These are phyloP conservation scores for Exophiala sp. DNA, from an alignment of 2,329 filamentous ascomycete species.

Conservation along the genomic window DNA sequence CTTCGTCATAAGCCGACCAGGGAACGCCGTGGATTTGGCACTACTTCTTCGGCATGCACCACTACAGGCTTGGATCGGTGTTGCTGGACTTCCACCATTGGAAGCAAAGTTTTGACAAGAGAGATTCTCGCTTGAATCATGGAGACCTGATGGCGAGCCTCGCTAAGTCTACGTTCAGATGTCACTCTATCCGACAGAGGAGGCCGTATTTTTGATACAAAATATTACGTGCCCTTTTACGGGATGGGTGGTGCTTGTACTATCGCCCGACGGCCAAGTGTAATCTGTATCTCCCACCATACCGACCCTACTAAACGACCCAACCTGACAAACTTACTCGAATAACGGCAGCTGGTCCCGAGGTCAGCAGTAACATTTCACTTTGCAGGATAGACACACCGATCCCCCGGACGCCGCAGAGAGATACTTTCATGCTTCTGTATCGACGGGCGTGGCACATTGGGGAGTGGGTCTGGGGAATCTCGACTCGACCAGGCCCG, in stretches of 20 bases:
- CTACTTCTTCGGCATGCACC: too few species aligned
- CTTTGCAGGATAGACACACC: constrained; percentile 44
- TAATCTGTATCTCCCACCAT: not conserved
- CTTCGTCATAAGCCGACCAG: too few species aligned
- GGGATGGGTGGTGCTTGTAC: not conserved
- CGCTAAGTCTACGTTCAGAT: not conserved
- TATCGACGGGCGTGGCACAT: too few species aligned
- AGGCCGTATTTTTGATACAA: not conserved
- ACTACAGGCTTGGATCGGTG: too few species aligned
- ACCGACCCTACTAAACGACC: not conserved
- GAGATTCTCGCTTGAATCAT: too few species aligned
- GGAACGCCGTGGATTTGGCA: too few species aligned
- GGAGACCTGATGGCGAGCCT: too few species aligned
- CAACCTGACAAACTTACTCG: not conserved
- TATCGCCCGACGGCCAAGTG: constrained; percentile 10
- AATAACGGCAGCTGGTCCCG: constrained; percentile 1
- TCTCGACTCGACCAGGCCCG: constrained; percentile 1
- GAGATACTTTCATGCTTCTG: too few species aligned
- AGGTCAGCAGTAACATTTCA: constrained; percentile 59
- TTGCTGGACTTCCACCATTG: too few species aligned
- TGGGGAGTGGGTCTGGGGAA: constrained; percentile 1
- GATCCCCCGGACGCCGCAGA: too few species aligned
- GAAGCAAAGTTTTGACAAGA: too few species aligned
- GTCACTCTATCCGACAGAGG: not conserved
- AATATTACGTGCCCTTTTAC: constrained; percentile 1